A percentile compares a stretch with the other conserved stretches of the same genome.
Evolutionary conservation across 306 rosid genomes (phyloP).

Genomic region (Acacia acuminata): DNA sequence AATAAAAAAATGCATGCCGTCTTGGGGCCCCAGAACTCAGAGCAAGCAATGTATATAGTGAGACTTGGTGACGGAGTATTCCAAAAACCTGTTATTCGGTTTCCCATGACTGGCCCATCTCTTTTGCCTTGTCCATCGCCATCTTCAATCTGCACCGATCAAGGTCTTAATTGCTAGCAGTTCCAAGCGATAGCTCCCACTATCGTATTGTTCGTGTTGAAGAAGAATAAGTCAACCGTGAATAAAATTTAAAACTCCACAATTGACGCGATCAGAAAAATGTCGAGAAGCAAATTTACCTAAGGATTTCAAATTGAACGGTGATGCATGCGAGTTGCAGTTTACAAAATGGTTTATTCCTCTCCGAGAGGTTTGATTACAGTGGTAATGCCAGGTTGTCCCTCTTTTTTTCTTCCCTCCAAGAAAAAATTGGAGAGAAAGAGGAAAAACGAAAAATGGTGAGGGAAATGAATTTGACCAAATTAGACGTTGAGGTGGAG

Average conservation of each 20-base stretch:
- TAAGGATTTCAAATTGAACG: not conserved
- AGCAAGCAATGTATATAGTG: too few relatives aligned
- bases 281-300: not conserved
- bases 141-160: too few relatives aligned
- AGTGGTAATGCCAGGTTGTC: not conserved
- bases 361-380: not conserved
- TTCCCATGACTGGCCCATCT: too few relatives aligned
- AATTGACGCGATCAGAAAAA: not conserved
- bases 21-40: too few relatives aligned
- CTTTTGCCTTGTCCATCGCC: too few relatives aligned
- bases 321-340: constrained; percentile 4
- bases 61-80: too few relatives aligned
- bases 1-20: too few relatives aligned
- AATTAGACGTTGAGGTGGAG: constrained; percentile 4
- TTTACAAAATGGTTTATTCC: not conserved
- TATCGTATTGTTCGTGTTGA: not conserved
- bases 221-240: not conserved
- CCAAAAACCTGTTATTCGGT: too few relatives aligned
- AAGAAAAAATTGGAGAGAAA: constrained; percentile 1
- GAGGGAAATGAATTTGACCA: not conserved
- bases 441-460: not conserved
- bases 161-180: too few relatives aligned
- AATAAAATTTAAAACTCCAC: not conserved
- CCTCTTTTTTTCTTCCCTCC: not conserved
- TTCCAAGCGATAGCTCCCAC: too few relatives aligned